Evolutionary conservation across 805 yeast species (phyloP), one percentile per base, ranked within the genome.

Genomic region (Candida boidinii): DNA sequence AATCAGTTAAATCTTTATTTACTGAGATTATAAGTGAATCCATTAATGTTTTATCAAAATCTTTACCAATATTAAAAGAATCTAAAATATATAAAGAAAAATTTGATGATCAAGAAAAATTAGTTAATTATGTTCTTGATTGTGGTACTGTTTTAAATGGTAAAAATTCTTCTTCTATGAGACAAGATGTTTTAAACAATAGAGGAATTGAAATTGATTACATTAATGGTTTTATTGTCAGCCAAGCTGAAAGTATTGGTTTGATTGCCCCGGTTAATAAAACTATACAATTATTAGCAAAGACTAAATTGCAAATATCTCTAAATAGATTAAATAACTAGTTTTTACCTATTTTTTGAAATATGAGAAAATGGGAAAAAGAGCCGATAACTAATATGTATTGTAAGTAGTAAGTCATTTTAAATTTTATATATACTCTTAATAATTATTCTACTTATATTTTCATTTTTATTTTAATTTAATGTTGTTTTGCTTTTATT

Each of bases 161-260:
- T 0, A 51, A 65, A 26, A 90, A 87, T 49, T 66, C 73, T 29
- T 68, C 82, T 7, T 75, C 84, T 12, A 81, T 80, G 88, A 60
- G 82, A 30, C 75, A 73, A 37, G 97, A 90, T 45, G 58, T 75
- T 13, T 46, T 63, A 29, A 51, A 57, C 41, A 57, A 70, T 37
- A 68, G 72, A 43, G 67, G 64, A 12, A 83, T 92, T 0, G 98
- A 90, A 50, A 72, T 90, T 15, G 82, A 79, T 39, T 81, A 71
- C 51, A 78, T 90, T 38, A 92, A 88, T 51, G 96, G 96, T 1
- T 85, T 76, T 48, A 65, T 88, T 10, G 78, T 70, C 2, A 51
- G 48, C 6, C 56, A 76, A 33, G 94, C 84, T 1, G 44, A 54
- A 20, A 57, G 60, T 37, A 55, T 66, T 29, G 61, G 65, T 1